Conservation (phyloP, 169 alveolate species). For the Cryptosporidium sp. region DNA sequence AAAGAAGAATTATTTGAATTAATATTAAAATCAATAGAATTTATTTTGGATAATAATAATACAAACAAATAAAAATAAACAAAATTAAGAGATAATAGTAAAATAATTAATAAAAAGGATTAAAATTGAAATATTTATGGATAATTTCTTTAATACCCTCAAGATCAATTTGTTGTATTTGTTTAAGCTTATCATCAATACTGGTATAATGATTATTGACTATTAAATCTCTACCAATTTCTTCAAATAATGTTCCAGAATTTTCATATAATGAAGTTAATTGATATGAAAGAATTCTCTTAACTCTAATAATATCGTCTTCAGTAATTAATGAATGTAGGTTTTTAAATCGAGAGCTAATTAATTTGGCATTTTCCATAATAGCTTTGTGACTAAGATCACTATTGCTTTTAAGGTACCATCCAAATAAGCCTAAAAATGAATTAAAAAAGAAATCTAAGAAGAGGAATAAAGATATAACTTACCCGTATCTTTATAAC, state of each 20-base stretch:
- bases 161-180: slow-evolving; percentile 1
- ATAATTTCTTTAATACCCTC: slow-evolving; percentile 10
- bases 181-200: slow-evolving; percentile 29
- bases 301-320: slow-evolving; percentile 43
- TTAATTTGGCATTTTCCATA: slow-evolving; percentile 5
- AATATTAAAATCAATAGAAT: slow-evolving; percentile 30
- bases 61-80: background rate
- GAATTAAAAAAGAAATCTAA: background rate
- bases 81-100: background rate
- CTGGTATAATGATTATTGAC: slow-evolving; percentile 4
- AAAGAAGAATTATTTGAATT: background rate
- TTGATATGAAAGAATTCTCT: slow-evolving; percentile 20
- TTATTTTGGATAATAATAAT: background rate
- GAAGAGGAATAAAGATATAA: slow-evolving; percentile 84
- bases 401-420: slow-evolving; percentile 23
- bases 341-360: background rate
- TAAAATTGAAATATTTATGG: slow-evolving; percentile 10
- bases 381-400: slow-evolving; percentile 20
- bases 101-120: background rate
- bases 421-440: slow-evolving; percentile 42
- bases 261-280: slow-evolving; percentile 23
- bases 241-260: slow-evolving; percentile 13
- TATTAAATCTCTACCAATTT: slow-evolving; percentile 53
- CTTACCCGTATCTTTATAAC: slow-evolving; percentile 94
- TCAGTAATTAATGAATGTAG: slow-evolving; percentile 29